Conservation (phyloP, 2,329 filamentous ascomycete genomes). For the Fusarium chaquense region DNA sequence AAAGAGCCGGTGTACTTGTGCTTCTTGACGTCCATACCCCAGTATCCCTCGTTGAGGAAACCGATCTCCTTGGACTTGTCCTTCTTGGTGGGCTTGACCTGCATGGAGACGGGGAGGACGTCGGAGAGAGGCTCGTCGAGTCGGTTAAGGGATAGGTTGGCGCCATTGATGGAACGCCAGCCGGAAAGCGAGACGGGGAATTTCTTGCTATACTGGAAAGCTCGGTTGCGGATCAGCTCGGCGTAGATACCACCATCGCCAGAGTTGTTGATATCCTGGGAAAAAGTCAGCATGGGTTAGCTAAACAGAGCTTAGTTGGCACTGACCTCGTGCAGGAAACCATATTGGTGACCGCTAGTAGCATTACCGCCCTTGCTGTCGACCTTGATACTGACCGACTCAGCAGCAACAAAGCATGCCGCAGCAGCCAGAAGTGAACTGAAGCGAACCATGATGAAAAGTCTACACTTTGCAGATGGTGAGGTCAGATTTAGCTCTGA, state of each 20-base stretch:
- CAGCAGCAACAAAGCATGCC: conserved; percentile 27
- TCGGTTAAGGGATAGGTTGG: conserved; percentile 61
- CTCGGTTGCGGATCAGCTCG: conserved; percentile 76
- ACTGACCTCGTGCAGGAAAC: conserved; percentile 59
- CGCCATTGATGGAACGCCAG: conserved; percentile 59
- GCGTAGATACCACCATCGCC: conserved; percentile 80
- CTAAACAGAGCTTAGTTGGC: neutral
- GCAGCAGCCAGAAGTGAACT: conserved; percentile 36
- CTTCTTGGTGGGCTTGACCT: conserved; percentile 52
- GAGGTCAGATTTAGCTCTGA: neutral
- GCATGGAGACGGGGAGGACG: conserved; percentile 65
- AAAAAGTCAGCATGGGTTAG: neutral
- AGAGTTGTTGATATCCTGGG: conserved; percentile 73
- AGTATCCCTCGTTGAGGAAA: conserved; percentile 66
- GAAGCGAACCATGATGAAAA: conserved; percentile 34
- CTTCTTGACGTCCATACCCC: conserved; percentile 67
- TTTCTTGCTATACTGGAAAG: conserved; percentile 69
- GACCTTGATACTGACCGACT: conserved; percentile 55
- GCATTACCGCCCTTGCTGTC: conserved; percentile 55
- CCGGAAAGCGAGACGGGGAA: conserved; percentile 59
- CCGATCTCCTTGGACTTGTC: conserved; percentile 55
- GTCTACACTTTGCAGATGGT: conserved; percentile 2
- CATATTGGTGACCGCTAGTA: conserved; percentile 60
- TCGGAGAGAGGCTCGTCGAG: conserved; percentile 62
- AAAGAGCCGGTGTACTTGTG: conserved; percentile 64